phyloP scores from a whole-genome alignment of 257 asterid species.

The Lithospermum erythrorhizon region DNA sequence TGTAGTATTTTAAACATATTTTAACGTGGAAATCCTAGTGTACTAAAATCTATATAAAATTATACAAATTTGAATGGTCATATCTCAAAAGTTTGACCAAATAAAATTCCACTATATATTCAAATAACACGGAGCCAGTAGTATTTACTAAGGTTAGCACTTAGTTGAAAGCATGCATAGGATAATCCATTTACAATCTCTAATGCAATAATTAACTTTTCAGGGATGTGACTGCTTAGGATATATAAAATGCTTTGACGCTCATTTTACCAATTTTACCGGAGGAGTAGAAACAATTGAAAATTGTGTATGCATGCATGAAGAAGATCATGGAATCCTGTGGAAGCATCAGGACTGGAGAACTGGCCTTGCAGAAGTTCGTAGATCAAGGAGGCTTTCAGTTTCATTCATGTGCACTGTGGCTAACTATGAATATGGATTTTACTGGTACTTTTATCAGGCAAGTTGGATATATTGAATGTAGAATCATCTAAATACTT shows the following conservation, averaged over 20 bases:
- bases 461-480: conserved; percentile 25
- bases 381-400: conserved; percentile 88
- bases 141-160: no score
- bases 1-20: no score
- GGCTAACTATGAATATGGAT: conserved; percentile 93
- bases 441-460: conserved; percentile 98
- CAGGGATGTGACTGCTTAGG: conserved; percentile 99
- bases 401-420: conserved; percentile 91
- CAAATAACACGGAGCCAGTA: no score
- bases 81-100: no score
- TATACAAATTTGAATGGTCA: conserved; percentile 3
- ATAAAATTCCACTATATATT: no score
- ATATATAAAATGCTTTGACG: conserved; percentile 73
- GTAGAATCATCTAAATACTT: conserved; percentile 6
- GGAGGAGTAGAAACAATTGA: conserved; percentile 95
- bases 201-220: conserved; percentile 9
- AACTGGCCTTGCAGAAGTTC: conserved; percentile 85
- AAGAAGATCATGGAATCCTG: conserved; percentile 88
- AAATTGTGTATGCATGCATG: conserved; percentile 95
- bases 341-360: conserved; percentile 99
- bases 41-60: no score
- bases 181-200: conserved; percentile 7
- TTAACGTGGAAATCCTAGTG: no score
- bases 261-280: conserved; percentile 76
- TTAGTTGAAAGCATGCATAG: neutral